Percentiles rank a stretch among this genome's conserved stretches.
These are phyloP conservation scores for Neurospora sp. DNA, from an alignment of 495 filamentous ascomycete genomes.

Conservation along the genomic window DNA sequence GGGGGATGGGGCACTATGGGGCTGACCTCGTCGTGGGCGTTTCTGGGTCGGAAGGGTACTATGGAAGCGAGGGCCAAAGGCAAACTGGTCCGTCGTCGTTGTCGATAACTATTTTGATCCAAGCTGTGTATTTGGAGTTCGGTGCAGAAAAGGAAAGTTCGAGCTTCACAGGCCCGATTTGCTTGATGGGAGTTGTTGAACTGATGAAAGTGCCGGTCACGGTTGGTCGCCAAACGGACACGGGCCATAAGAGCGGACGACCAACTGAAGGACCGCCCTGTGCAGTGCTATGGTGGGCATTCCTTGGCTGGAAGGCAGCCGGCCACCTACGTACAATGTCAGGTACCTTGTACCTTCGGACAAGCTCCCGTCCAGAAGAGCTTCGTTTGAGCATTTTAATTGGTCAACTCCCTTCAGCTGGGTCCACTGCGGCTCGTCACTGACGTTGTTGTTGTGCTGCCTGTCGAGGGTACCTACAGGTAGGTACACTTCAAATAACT, in stretches of 20 bases:
- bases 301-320: slow-evolving; percentile 8
- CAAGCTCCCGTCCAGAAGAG: neutral
- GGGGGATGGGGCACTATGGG: neutral
- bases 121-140: neutral
- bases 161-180: slow-evolving; percentile 11
- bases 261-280: slow-evolving; percentile 1
- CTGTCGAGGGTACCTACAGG: slow-evolving; percentile 7
- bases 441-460: slow-evolving; percentile 31
- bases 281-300: neutral
- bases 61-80: neutral
- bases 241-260: slow-evolving; percentile 9
- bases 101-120: neutral
- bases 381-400: neutral
- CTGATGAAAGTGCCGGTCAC: neutral
- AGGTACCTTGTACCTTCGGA: slow-evolving; percentile 4
- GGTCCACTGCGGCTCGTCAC: slow-evolving; percentile 14
- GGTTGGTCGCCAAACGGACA: slow-evolving; percentile 23
- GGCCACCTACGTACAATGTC: slow-evolving; percentile 4
- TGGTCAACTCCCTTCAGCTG: neutral
- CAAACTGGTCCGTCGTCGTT: neutral
- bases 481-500: neutral
- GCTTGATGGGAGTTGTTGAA: neutral
- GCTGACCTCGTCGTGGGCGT: neutral
- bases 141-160: slow-evolving; percentile 8
- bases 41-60: neutral